Base-by-base conservation (phyloP, 345 rosid species). In the Salix arbutifolia region DNA sequence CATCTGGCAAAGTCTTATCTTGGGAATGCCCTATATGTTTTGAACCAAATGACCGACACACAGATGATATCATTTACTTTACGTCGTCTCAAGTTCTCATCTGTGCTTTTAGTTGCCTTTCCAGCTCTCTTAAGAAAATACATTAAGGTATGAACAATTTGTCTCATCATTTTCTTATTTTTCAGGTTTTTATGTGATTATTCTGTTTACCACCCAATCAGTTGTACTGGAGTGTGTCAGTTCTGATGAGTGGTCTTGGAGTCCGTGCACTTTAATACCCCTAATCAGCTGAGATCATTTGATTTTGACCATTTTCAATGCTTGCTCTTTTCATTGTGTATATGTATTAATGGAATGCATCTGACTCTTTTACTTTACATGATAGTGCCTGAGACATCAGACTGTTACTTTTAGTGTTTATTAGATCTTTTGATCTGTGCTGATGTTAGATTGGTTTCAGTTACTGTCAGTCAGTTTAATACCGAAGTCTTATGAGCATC, bases 41-140 rank as follows among this genome's bases (percentile, higher is more conserved):
- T 96, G 77, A 96, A 96, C 77, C 99, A 93, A 86, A 96, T 96
- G 98, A 96, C 99, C 0, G 98, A 96, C 76, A 67, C 86, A 5
- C 92, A 89, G 67, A 96, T 96, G 98, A 86, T 96, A 83, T 72
- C 98, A 9, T 96, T 89, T 79, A 91, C 98, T 74, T 78, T 96
- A 65, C 83, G 95, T 18, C 93, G 97, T 37, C 86, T 96, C 60
- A 90, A 89, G 80, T 88, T 83, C 83, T 96, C 98, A 2, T 79
- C 95, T 8, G 64, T 90, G 52, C 86, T 93, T 76, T 82, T 96
- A 79, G 85, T 91, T 72, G 97, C 95, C 64, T 91, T 93, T 77
- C 99, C 99, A 44, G 88, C 91, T 84, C 90, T 96, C 42, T 66
- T 92, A 30, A 85, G 98, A 84, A 96, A 89, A 81, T 96, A 90